These are phyloP conservation scores for Areca catechu DNA, from an alignment of 176 grass and related monocot species.

Conservation along the genomic window DNA sequence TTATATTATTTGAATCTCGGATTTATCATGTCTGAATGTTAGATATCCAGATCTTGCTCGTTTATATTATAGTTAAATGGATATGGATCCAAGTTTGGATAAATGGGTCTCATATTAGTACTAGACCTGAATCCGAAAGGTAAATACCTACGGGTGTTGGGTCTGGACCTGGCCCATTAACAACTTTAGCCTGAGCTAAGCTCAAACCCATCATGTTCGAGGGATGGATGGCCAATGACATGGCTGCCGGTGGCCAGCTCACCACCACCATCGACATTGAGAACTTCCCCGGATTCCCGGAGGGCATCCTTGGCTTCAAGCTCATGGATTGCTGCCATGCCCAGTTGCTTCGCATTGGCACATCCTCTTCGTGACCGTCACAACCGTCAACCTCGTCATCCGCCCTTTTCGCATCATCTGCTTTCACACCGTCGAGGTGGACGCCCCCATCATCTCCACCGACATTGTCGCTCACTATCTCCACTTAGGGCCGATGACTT, in stretches of 20 bases:
- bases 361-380: slow-evolving; percentile 73
- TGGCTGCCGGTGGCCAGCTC: slow-evolving; percentile 77
- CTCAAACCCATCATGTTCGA: too few species aligned
- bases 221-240: slow-evolving; percentile 82
- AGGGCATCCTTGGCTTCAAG: slow-evolving; percentile 57
- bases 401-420: slow-evolving; percentile 57
- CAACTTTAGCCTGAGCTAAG: slow-evolving; percentile 70
- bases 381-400: slow-evolving; percentile 45
- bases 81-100: too few species aligned
- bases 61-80: too few species aligned
- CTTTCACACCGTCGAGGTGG: slow-evolving; percentile 53
- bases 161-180: too few species aligned
- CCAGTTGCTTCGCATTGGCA: slow-evolving; percentile 51
- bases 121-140: too few species aligned
- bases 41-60: too few species aligned
- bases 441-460: slow-evolving; percentile 64
- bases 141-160: too few species aligned
- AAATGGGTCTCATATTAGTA: too few species aligned
- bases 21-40: too few species aligned
- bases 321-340: slow-evolving; percentile 70
- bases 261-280: slow-evolving; percentile 97
- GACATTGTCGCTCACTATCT: slow-evolving; percentile 75
- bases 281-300: slow-evolving; percentile 85
- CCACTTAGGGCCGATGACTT: slow-evolving; percentile 62
- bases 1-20: too few species aligned